Evolutionary conservation across 2,329 filamentous ascomycete genomes (phyloP), one percentile per base, ranked within the genome.

Genomic region (Monilinia polystroma): DNA sequence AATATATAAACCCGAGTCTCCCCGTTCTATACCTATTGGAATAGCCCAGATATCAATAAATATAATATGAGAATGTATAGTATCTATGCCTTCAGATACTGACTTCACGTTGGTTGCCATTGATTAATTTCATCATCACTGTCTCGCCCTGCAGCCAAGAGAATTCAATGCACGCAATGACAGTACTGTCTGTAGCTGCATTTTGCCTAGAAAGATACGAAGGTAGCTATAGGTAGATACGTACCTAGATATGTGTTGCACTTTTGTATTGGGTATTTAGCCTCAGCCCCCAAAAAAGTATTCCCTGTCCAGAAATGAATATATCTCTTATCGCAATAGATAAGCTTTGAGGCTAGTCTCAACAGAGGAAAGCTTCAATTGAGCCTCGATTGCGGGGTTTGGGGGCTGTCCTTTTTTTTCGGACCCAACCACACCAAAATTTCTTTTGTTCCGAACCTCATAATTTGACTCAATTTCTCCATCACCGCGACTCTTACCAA

Each of bases 341-440:
- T 49, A 52, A 60, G 57, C 29, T 18, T 5, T 20, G 2, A 3
- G 6, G 18, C 55, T 62, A 35, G 29, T 18, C 35, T 47, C 3
- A 5, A 53, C 43, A 32, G 3, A 8, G 63, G 11, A 60, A 60
- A 23, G 63, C 45, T 18, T 32, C 10, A 26, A 32, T 45, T 52
- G 41, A 52, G 54, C 63, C 58, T 55, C 35, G 11, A 51, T 66
- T 62, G 64, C 56, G 64, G 64, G 64, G 64, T 62, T 60, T 14
- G 29, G 45, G 23, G 35, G 12, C 29, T 23, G 4, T 12, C 32
- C 38, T 66, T 60, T 57, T 54, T 52, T 54, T 66, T 66, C 64
- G 64, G 38, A 59, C 38, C 64, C 64, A 66, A 66, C 55, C 58
- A 38, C 23, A 62, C 58, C 64, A 64, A 64, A 64, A 64, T 64